Evolutionary conservation across 805 yeast species (phyloP), one percentile per base, ranked within the genome.

Genomic region (Kodamaea fukazawae): DNA sequence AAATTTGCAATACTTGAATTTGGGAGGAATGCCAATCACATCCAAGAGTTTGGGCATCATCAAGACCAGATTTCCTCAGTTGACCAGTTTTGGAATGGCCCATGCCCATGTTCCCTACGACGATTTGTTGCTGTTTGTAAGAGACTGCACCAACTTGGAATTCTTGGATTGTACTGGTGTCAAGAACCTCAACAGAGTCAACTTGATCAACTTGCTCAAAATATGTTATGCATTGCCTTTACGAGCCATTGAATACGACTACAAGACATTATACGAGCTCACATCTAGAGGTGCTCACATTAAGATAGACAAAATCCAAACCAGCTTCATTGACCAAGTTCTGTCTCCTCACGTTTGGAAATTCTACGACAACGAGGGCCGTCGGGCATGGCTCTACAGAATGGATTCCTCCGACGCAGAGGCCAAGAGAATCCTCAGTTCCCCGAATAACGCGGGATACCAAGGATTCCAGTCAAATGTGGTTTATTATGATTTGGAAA

Each of bases 301-400:
- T 35, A 57, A 62, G 34, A 47, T 65, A 4, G 55, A 52, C 22
- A 62, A 63, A 2, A 47, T 54, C 4, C 65, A 56, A 31, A 57
- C 58, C 4, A 58, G 65, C 4, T 63, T 60, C 45, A 46, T 57
- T 27, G 51, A 54, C 33, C 53, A 55, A n/a, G 43, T 48, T 7
- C 46, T 41, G 13, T 49, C 55, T 9, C 66, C 71, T 7, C 59
- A 55, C 38, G 53, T 65, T 1, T 77, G 82, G 82, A 74, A 70
- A 49, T 66, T 68, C 41, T 74, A 65, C 53, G 80, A 76, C 48
- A 73, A 76, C 41, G 81, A 78, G 48, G 95, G 95, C 4, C 70
- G 96, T 45, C 71, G 96, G 45, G 81, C 86, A 9, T 88, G 96
- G 96, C 58, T 88, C 12, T 83, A 79, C 58, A 77, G 73, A 53